Conservation (phyloP, 1,284 basidiomycete species). For the Tylopilus sp. region DNA sequence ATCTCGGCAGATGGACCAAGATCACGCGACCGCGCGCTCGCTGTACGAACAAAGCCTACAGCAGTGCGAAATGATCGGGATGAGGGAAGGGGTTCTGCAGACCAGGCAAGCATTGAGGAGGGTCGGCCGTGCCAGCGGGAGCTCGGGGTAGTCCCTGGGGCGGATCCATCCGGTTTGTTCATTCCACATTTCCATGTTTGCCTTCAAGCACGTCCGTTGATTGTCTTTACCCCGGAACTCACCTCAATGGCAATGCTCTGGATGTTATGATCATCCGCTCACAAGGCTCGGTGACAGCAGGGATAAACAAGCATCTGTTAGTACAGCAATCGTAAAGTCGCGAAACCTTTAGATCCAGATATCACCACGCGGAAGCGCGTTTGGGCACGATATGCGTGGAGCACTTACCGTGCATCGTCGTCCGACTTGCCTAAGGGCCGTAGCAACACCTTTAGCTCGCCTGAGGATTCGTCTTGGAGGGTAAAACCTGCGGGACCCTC, state of each 20-base stretch:
- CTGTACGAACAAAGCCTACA: conserved; percentile 46
- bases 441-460: conserved; percentile 9
- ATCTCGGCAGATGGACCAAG: conserved; percentile 46
- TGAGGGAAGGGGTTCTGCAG: conserved; percentile 49
- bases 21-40: conserved; percentile 42
- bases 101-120: conserved; percentile 46
- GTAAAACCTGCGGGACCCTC: neutral
- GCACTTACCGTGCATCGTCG: conserved; percentile 23
- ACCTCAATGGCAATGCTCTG: too few relatives aligned
- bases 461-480: neutral
- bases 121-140: conserved; percentile 23
- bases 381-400: neutral
- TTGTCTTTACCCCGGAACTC: too few relatives aligned
- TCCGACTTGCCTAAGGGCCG: conserved; percentile 27
- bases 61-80: conserved; percentile 47
- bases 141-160: neutral
- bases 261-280: too few relatives aligned
- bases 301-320: too few relatives aligned
- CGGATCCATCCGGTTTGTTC: neutral
- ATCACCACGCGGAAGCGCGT: neutral
- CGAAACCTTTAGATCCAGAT: neutral
- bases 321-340: neutral
- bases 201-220: too few relatives aligned
- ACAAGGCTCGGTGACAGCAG: too few relatives aligned
- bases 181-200: neutral